Evolutionary conservation across 495 filamentous ascomycete genomes (phyloP).

Genomic region (Xylaria acuta): DNA sequence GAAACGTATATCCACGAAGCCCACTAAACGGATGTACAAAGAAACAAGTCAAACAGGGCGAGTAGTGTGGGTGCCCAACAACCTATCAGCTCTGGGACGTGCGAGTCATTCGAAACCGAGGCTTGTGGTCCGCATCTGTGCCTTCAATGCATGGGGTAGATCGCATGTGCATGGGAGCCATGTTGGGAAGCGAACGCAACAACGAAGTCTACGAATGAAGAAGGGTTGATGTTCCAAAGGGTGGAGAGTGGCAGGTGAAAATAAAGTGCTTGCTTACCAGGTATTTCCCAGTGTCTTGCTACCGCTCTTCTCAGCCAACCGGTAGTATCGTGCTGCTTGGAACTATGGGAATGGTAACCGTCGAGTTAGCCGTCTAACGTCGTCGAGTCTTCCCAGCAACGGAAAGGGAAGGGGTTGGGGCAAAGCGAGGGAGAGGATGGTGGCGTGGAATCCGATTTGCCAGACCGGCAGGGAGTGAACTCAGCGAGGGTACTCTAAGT

Average conservation of each 20-base stretch:
- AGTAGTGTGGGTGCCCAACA: constrained; percentile 20
- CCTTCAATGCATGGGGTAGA: constrained; percentile 27
- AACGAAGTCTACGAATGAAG: constrained; percentile 23
- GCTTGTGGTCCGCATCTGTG: constrained; percentile 22
- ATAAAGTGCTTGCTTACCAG: constrained; percentile 70
- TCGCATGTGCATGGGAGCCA: constrained; percentile 23
- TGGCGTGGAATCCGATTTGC: constrained; percentile 29
- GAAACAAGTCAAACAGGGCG: constrained; percentile 16
- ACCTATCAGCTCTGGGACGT: constrained; percentile 22
- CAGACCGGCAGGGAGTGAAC: constrained; percentile 15
- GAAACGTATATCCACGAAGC: constrained; percentile 20
- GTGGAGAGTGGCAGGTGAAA: constrained; percentile 21
- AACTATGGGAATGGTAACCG: constrained; percentile 59
- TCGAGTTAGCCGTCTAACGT: constrained; percentile 48
- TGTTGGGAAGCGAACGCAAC: constrained; percentile 26
- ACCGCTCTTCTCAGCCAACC: constrained; percentile 86
- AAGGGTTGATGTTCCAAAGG: not conserved
- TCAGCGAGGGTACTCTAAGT: constrained; percentile 25
- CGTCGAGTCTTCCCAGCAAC: not conserved
- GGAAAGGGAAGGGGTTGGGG: constrained; percentile 20
- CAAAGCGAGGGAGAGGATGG: constrained; percentile 22
- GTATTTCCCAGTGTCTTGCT: constrained; percentile 92
- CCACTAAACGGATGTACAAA: constrained; percentile 21
- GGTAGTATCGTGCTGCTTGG: constrained; percentile 90
- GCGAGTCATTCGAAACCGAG: constrained; percentile 26